Base-by-base conservation (phyloP, 495 filamentous ascomycete species). In the Hypoxylon lienhwacheense region DNA sequence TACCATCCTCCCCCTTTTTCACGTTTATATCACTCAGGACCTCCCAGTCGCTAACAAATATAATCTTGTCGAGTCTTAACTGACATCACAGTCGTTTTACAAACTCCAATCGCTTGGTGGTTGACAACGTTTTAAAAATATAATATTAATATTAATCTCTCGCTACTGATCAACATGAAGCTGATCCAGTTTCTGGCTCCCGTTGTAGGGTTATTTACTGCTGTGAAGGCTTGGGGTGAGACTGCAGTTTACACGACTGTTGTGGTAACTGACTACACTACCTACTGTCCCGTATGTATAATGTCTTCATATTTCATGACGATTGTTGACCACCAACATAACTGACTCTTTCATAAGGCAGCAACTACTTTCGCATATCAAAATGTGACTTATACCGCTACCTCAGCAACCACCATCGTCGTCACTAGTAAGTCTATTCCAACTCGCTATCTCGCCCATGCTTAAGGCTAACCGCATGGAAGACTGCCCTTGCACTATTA, bases 401-500 rank as follows among this genome's bases (percentile, higher is more conserved):
- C 66, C 3, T 24, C 55, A 39, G 50, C 57, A 20, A 69, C 68
- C 42, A 73, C 71, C 26, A 15, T 72, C 19, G 70, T 68, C 35
- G 66, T 73, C 56, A 73, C 69, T 28, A 66, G 67, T 70, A 53
- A 41, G 67, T 47, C 14, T 36, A 39, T 4, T 31, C 24, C 25
- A 7, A 14, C 22, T 21, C 7, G 15, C 15, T 42, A 34, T 17
- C 40, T 11, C 14, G 2, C 34, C 36, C 10, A 1, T 24, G 14
- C 22, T 2, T n/a, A 20, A 49, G 24, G 31, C 50, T 57, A 53
- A 57, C 45, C 11, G 20, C 31, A 1, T 16, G 8, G 19, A 42
- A 70, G 67, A 73, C 63, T 72, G 69, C 60, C 71, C 70, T 34
- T 71, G 69, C 64, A 74, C 72, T 22, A 22, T 72, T 61, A 66